Evolutionary conservation across 768 basidiomycete species (phyloP), one percentile per base, ranked within the genome.

Genomic region (Leccinum truebloodii): DNA sequence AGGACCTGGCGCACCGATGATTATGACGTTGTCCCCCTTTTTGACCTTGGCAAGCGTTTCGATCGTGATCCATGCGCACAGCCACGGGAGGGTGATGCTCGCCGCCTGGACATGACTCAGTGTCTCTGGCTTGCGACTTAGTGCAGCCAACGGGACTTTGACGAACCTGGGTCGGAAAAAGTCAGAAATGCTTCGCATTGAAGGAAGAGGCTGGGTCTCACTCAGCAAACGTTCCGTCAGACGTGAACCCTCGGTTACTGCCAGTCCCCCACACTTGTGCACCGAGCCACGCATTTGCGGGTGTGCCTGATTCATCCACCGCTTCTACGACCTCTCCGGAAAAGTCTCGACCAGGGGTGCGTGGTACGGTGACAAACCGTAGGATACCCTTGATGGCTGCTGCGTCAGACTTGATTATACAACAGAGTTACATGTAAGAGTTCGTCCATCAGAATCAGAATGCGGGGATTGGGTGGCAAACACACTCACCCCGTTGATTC

Each of bases 31-130:
- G 30, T 75, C 73, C 13, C 70, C 75, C 20, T 65, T 13, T 51
- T 72, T 75, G 53, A 76, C 67, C 9, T 69, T 61, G 20, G 73
- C 73, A 14, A 76, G 75, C 16, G 65, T 75, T 10, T 76, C 62
- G 13, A 75, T 72, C 1, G 73, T 74, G 64, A 76, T 76, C 75
- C 75, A 75, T 7, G 75, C 75, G 55, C 73, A 75, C 26, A 75
- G 65, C 73, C 75, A 76, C 0, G 67, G 67, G 6, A 75, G 74
- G 0, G 73, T 71, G 67, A 75, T 73, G 49, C 73, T 76, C 14
- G 67, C 73, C 6, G 73, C 75, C 39, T 66, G 53, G 30, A 13
- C 10, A 22, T 75, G 75, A 30, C 58, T 65, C 32, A 75, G 41
- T 1, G 56, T 62, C 55, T 63, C 28, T 6, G 75, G 73, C 51